These are phyloP conservation scores for Phytophthora pseudosyringae DNA, from an alignment of 352 stramenopile species.

Conservation along the genomic window DNA sequence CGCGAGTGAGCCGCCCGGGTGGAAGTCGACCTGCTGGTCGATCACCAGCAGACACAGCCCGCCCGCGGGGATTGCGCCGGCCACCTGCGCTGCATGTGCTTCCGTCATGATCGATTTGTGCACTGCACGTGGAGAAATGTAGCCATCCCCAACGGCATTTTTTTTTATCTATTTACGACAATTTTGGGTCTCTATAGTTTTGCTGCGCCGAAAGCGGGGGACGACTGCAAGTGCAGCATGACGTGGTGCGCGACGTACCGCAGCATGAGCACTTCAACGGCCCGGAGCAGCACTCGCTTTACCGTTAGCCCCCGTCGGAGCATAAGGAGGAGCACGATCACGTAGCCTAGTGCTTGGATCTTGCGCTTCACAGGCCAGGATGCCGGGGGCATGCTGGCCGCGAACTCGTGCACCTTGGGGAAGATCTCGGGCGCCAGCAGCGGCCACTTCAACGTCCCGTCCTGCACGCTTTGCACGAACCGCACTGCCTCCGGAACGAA, in stretches of 20 bases:
- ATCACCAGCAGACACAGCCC: constrained; percentile 92
- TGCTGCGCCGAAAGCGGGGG: constrained; percentile 27
- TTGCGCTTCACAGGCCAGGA: constrained; percentile 55
- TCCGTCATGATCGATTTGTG: constrained; percentile 37
- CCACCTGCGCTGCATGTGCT: constrained; percentile 45
- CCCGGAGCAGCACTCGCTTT: constrained; percentile 49
- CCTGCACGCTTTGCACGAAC: constrained; percentile 55
- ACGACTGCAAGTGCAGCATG: constrained; percentile 50
- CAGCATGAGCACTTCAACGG: constrained; percentile 65
- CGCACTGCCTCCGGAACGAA: constrained; percentile 61
- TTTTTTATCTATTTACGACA: constrained; percentile 18
- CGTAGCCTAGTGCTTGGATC: constrained; percentile 53
- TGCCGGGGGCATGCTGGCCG: constrained; percentile 38
- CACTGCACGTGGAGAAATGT: constrained; percentile 8
- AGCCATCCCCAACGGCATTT: constrained; percentile 8
- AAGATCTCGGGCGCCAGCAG: constrained; percentile 57
- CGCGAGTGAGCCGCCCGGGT: constrained; percentile 94
- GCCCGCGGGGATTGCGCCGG: constrained; percentile 44
- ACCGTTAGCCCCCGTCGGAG: constrained; percentile 62
- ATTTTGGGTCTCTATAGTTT: constrained; percentile 36
- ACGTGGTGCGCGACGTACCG: constrained; percentile 65
- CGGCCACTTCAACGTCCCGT: constrained; percentile 64
- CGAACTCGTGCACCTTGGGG: constrained; percentile 49
- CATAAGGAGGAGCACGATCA: constrained; percentile 58
- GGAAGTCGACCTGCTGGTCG: constrained; percentile 97